phyloP scores from a whole-genome alignment of 805 yeast species.

The Clavispora vitiphila region DNA sequence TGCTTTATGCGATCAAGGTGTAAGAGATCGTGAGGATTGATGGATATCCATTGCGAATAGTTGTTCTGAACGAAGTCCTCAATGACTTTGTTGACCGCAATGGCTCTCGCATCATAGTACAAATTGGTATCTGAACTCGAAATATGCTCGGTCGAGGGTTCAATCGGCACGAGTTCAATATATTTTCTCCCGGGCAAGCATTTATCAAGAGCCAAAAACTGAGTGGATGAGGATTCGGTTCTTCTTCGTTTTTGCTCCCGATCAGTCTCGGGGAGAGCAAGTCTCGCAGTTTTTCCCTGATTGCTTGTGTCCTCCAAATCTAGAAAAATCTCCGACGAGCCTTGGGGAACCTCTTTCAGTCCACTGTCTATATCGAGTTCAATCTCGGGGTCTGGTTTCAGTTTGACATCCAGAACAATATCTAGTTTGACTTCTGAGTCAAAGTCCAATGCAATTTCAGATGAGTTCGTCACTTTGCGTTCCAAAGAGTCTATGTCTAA shows the following conservation, averaged over 20 bases:
- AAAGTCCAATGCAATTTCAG: neutral
- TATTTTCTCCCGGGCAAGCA: constrained; percentile 63
- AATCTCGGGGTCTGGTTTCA: neutral
- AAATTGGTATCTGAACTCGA: constrained; percentile 12
- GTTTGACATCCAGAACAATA: neutral
- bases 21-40: neutral
- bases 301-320: constrained; percentile 25
- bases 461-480: neutral
- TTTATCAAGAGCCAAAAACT: constrained; percentile 80
- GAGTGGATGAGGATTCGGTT: constrained; percentile 22
- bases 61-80: constrained; percentile 19
- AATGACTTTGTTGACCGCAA: constrained; percentile 32
- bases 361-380: neutral
- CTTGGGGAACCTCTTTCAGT: neutral
- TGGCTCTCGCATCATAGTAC: constrained; percentile 26
- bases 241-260: constrained; percentile 2
- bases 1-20: neutral
- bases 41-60: constrained; percentile 6
- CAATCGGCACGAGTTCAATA: constrained; percentile 48
- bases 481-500: neutral
- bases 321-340: constrained; percentile 26
- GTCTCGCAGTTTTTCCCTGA: too few species aligned
- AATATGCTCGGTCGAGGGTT: constrained; percentile 8
- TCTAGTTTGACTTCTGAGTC: neutral
- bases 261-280: neutral